These are phyloP conservation scores for Chimonanthus salicifolius DNA, from an alignment of 164 flowering plant species.

Conservation along the genomic window DNA sequence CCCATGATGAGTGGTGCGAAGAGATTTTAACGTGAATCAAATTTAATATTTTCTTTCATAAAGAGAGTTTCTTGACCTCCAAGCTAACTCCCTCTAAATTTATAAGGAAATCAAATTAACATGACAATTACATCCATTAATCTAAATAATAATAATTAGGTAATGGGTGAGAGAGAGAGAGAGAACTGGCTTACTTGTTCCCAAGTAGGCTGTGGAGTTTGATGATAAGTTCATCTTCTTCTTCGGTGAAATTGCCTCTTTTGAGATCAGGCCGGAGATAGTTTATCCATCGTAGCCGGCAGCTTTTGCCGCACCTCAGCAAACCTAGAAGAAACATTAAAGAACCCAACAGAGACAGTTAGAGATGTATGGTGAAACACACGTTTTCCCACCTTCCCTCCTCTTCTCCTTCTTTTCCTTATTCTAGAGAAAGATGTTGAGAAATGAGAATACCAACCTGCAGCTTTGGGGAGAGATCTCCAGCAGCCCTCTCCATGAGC, in stretches of 20 bases:
- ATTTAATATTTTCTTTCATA: too few species aligned
- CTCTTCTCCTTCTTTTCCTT: background rate
- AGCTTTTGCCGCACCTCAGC: constrained; percentile 74
- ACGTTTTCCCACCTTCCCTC: background rate
- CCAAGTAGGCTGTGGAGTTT: constrained; percentile 65
- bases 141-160: background rate
- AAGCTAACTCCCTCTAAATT: too few species aligned
- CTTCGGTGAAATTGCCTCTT: constrained; percentile 71
- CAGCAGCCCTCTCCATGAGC: constrained; percentile 80
- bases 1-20: too few species aligned
- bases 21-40: too few species aligned
- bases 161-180: background rate
- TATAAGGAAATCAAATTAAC: too few species aligned
- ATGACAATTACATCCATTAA: too few species aligned
- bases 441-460: constrained; percentile 30
- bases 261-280: constrained; percentile 76
- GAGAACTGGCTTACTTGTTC: constrained; percentile 45
- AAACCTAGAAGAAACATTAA: constrained; percentile 34
- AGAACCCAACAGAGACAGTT: background rate
- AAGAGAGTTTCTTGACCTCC: too few species aligned
- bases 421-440: background rate
- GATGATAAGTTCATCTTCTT: constrained; percentile 74
- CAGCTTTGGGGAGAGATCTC: constrained; percentile 86
- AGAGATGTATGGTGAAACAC: background rate
- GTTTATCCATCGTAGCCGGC: constrained; percentile 74